phyloP scores from a whole-genome alignment of 768 basidiomycete species.

The Leucosporidium scottii region DNA sequence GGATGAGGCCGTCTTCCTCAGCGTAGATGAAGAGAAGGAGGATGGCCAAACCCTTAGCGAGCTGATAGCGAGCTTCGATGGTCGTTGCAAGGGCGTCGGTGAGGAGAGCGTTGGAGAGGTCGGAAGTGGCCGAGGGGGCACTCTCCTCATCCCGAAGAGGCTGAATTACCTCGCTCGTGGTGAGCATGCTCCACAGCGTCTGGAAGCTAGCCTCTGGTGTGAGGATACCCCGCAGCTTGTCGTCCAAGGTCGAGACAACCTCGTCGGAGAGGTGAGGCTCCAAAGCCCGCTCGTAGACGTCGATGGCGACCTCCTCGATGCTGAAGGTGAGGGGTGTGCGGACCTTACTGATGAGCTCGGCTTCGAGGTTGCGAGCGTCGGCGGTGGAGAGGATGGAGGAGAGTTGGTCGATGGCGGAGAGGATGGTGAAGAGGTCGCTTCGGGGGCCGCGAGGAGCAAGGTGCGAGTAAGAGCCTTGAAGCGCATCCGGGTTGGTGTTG shows the following conservation, averaged over 20 bases:
- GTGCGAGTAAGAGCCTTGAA: slow-evolving; percentile 4
- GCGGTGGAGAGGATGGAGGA: neutral
- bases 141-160: neutral
- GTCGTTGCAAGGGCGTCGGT: neutral
- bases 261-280: slow-evolving; percentile 4
- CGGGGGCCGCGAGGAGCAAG: slow-evolving; percentile 6
- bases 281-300: slow-evolving; percentile 18
- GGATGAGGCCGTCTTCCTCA: slow-evolving; percentile 20
- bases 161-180: neutral
- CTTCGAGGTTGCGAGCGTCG: slow-evolving; percentile 6
- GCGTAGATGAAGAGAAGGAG: slow-evolving; percentile 23
- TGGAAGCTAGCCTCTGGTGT: slow-evolving; percentile 23
- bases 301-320: slow-evolving; percentile 22
- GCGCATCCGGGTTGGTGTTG: neutral
- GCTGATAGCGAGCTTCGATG: slow-evolving; percentile 17
- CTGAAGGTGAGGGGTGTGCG: slow-evolving; percentile 7
- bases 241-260: neutral
- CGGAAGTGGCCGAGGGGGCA: neutral
- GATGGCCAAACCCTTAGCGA: slow-evolving; percentile 15
- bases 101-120: slow-evolving; percentile 8
- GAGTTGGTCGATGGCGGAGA: slow-evolving; percentile 1
- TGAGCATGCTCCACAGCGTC: slow-evolving; percentile 15
- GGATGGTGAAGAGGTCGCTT: slow-evolving; percentile 13
- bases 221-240: slow-evolving; percentile 2
- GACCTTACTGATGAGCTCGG: slow-evolving; percentile 5